Conservation (phyloP, 345 rosid genomes). For the Sonneratia alba region DNA sequence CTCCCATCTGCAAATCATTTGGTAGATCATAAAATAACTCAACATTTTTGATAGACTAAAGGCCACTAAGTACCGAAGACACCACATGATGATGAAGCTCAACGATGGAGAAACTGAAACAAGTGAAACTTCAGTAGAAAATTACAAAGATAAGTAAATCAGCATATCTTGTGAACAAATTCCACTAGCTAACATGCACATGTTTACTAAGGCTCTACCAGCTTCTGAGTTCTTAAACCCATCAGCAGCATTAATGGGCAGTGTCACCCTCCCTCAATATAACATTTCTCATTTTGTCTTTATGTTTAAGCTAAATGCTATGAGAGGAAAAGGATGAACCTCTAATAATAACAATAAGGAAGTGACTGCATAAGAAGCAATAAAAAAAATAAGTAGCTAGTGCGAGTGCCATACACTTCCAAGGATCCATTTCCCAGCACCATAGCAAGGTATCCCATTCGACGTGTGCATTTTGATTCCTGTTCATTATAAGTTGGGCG, state of each 20-base stretch:
- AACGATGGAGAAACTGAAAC: neutral
- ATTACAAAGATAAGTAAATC: neutral
- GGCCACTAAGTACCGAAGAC: neutral
- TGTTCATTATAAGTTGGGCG: slow-evolving; percentile 31
- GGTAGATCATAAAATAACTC: slow-evolving; percentile 7
- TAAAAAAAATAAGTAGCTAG: neutral
- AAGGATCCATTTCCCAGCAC: slow-evolving; percentile 83
- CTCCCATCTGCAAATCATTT: slow-evolving; percentile 77
- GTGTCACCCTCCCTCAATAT: neutral
- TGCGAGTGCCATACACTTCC: slow-evolving; percentile 67
- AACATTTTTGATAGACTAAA: neutral
- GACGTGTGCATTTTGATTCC: slow-evolving; percentile 37
- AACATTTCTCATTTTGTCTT: neutral
- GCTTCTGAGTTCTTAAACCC: neutral
- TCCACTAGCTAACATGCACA: neutral
- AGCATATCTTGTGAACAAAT: neutral
- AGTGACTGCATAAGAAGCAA: neutral
- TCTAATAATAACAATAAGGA: neutral
- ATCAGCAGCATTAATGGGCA: neutral
- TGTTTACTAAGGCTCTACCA: no score
- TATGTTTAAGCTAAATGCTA: neutral
- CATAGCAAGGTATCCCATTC: slow-evolving; percentile 90
- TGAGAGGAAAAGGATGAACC: neutral
- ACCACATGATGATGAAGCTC: neutral
- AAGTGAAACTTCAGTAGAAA: neutral